phyloP scores from a whole-genome alignment of 768 basidiomycete species.

The Boletus patriciae region DNA sequence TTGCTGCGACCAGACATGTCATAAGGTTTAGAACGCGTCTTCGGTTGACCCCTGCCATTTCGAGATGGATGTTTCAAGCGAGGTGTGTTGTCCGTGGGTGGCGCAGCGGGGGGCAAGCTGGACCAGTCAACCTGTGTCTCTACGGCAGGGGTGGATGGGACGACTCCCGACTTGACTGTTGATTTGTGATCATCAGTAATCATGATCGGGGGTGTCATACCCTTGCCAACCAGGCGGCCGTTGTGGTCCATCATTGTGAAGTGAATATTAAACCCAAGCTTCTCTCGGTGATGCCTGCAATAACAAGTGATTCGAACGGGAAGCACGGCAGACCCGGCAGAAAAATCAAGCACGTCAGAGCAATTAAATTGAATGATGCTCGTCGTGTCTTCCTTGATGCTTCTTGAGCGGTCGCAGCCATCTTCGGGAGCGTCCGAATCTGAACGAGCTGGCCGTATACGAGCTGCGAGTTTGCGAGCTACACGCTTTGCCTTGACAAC shows the following conservation, averaged over 20 bases:
- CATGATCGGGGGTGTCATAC: conserved; percentile 88
- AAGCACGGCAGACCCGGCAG: conserved; percentile 80
- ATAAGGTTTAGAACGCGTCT: conserved; percentile 72
- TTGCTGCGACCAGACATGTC: conserved; percentile 40
- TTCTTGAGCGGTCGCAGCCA: conserved; percentile 43
- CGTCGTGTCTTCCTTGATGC: conserved; percentile 61
- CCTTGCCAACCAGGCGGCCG: conserved; percentile 79
- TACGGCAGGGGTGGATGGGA: conserved; percentile 36
- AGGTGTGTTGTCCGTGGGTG: conserved; percentile 36
- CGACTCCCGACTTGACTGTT: conserved; percentile 33
- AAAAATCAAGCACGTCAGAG: conserved; percentile 85
- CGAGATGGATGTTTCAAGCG: conserved; percentile 48
- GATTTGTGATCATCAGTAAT: conserved; percentile 99
- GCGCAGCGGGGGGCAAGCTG: conserved; percentile 28
- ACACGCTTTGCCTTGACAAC: conserved; percentile 77
- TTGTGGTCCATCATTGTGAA: conserved; percentile 80
- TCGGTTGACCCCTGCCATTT: conserved; percentile 46
- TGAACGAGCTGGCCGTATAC: conserved; percentile 73
- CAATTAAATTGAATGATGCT: conserved; percentile 97
- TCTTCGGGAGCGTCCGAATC: conserved; percentile 72
- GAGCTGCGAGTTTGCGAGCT: conserved; percentile 83
- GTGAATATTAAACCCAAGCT: conserved; percentile 89
- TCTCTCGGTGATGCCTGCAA: conserved; percentile 97
- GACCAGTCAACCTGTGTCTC: conserved; percentile 54
- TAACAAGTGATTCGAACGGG: conserved; percentile 97